These are phyloP conservation scores for Acanthamoeba castellanii DNA, from an alignment of 208 protist species.

Conservation along the genomic window DNA sequence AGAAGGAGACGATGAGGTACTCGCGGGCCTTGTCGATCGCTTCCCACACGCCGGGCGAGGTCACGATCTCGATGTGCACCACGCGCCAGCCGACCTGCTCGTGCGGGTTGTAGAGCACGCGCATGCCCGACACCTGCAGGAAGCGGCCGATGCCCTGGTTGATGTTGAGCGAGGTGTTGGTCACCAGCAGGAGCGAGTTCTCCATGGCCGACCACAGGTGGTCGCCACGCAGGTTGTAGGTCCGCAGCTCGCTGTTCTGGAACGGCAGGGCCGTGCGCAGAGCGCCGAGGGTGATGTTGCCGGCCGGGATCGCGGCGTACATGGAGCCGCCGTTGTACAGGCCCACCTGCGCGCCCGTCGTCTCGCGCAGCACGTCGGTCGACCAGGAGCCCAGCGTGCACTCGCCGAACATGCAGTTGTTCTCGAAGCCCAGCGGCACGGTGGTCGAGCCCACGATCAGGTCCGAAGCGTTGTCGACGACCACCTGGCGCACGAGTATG, in stretches of 20 bases:
- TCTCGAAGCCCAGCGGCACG: background rate
- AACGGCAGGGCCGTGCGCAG: conserved; percentile 10
- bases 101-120: conserved; percentile 39
- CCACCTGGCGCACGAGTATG: background rate
- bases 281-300: background rate
- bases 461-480: background rate
- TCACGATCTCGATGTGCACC: background rate
- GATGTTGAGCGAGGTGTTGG: conserved; percentile 60
- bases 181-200: conserved; percentile 29
- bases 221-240: background rate
- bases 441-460: background rate
- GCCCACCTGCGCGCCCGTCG: background rate
- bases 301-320: background rate
- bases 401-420: conserved; percentile 42
- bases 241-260: background rate
- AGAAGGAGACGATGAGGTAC: background rate
- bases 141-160: conserved; percentile 70
- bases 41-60: background rate
- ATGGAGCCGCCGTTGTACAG: conserved; percentile 47
- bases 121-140: conserved; percentile 59
- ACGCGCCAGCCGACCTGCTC: conserved; percentile 35
- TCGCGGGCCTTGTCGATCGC: background rate
- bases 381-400: conserved; percentile 12
- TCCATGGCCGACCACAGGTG: conserved; percentile 43
- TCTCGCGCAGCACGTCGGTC: background rate